These are phyloP conservation scores for Tetrapisispora taiwanensis DNA, from an alignment of 805 yeast species.

Conservation along the genomic window DNA sequence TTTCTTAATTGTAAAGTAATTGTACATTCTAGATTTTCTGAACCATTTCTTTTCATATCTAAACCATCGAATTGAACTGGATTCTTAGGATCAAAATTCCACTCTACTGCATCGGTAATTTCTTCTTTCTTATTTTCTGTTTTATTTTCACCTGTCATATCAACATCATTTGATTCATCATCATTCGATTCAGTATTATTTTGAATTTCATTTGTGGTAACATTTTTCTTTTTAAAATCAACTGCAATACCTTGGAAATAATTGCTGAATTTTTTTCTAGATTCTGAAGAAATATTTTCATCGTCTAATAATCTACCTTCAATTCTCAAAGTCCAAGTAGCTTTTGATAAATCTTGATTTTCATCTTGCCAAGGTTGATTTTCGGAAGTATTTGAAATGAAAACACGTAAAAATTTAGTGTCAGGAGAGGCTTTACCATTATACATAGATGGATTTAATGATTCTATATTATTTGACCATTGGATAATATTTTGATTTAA, in stretches of 20 bases:
- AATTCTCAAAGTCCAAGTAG: conserved; percentile 75
- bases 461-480: conserved; percentile 27
- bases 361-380: conserved; percentile 79
- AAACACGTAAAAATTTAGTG: conserved; percentile 59
- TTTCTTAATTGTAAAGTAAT: conserved; percentile 77
- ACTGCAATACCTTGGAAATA: conserved; percentile 78
- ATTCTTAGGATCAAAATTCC: conserved; percentile 64
- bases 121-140: conserved; percentile 1
- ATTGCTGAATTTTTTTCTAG: conserved; percentile 58
- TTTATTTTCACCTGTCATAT: background rate
- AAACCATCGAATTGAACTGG: conserved; percentile 73
- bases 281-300: conserved; percentile 38
- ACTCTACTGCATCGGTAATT: conserved; percentile 48
- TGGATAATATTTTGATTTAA: conserved; percentile 58
- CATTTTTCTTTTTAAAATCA: conserved; percentile 39
- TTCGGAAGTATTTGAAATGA: conserved; percentile 68
- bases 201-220: background rate
- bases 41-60: conserved; percentile 75
- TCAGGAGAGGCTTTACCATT: conserved; percentile 9
- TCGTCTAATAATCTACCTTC: conserved; percentile 71
- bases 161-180: background rate
- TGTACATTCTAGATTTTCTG: conserved; percentile 50
- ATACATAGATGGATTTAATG: conserved; percentile 24
- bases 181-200: background rate
- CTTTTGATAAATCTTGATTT: conserved; percentile 24